Base-by-base conservation (phyloP, 2,329 filamentous ascomycete genomes). In the Dothistroma septosporum region DNA sequence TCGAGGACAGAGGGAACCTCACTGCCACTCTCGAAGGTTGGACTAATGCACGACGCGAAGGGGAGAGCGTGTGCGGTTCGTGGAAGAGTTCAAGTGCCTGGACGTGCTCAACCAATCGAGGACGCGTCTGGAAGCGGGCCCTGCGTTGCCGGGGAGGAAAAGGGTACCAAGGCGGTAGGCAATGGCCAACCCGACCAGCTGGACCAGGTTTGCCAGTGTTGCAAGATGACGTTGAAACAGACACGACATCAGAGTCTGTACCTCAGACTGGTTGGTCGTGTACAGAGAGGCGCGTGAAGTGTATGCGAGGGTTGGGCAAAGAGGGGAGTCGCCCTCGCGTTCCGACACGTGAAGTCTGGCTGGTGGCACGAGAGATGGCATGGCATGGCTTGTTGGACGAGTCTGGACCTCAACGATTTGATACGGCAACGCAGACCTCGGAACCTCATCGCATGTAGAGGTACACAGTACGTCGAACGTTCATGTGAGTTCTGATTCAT, bases 31-130 rank as follows among this genome's bases (percentile, higher is more conserved):
- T 53, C 28, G 57, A 58, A 49, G 57, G 49, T 35, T 32, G 32
- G 35, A n/a, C 58, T 60, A 60, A 60, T 56, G 58, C 53, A 60
- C 33, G 33, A 41, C 52, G 53, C 53, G 52, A 11, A 12, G 5
- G 55, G 55, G 53, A 52, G 53, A 57, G 58, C 64, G 64, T 59
- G 64, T 59, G 41, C 33, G 49, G 50, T 61, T 66, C 61, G 64
- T 59, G 64, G 61, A 57, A 60, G 10, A 35, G 50, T 53, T 57
- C 55, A 60, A 54, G 37, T 10, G 22, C 35, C 48, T 31, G 52
- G 37, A 53, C 47, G 47, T 46, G 46, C 54, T 28, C 21, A 28
- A 22, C 62, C 62, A 60, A 64, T 62, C 50, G 24, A 52, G 49
- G 22, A 8, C 53, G 56, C 53, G 56, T 28, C 31, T 35, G 32